A percentile compares a stretch with the other conserved stretches of the same genome.
These are phyloP conservation scores for Rachicladosporium sp. DNA, from an alignment of 2,329 filamentous ascomycete species.

Conservation along the genomic window DNA sequence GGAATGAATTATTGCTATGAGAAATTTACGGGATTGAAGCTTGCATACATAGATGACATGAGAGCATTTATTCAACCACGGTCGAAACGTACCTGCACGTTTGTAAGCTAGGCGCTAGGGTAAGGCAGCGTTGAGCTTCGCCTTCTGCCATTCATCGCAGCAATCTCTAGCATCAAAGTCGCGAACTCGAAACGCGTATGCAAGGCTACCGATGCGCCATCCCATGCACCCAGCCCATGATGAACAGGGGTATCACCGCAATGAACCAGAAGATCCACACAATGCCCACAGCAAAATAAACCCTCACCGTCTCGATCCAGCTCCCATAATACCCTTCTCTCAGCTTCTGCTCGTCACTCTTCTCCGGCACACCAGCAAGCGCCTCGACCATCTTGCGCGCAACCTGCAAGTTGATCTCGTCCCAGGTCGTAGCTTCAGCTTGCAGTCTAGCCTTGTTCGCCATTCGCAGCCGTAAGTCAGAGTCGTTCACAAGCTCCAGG, in stretches of 20 bases:
- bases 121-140: no score
- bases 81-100: no score
- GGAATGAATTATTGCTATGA: no score
- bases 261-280: slow-evolving; percentile 26
- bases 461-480: slow-evolving; percentile 34
- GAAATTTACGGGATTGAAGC: no score
- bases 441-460: slow-evolving; percentile 38
- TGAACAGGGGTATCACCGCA: slow-evolving; percentile 22
- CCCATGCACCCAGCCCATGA: slow-evolving; percentile 20
- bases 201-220: slow-evolving; percentile 26
- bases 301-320: slow-evolving; percentile 14
- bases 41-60: no score
- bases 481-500: slow-evolving; percentile 37
- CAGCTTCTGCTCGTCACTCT: slow-evolving; percentile 8
- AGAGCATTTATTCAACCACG: neutral
- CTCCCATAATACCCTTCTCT: slow-evolving; percentile 16
- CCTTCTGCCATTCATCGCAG: no score
- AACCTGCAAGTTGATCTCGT: slow-evolving; percentile 58
- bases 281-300: slow-evolving; percentile 22
- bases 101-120: no score
- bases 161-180: no score
- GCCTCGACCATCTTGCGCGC: slow-evolving; percentile 49
- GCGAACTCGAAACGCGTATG: no score
- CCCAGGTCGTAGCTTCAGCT: slow-evolving; percentile 55
- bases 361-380: slow-evolving; percentile 14